Percentiles rank a stretch among this genome's conserved stretches.
Conservation (phyloP, 2,329 filamentous ascomycete species). For the Tolypocladium amazonense region DNA sequence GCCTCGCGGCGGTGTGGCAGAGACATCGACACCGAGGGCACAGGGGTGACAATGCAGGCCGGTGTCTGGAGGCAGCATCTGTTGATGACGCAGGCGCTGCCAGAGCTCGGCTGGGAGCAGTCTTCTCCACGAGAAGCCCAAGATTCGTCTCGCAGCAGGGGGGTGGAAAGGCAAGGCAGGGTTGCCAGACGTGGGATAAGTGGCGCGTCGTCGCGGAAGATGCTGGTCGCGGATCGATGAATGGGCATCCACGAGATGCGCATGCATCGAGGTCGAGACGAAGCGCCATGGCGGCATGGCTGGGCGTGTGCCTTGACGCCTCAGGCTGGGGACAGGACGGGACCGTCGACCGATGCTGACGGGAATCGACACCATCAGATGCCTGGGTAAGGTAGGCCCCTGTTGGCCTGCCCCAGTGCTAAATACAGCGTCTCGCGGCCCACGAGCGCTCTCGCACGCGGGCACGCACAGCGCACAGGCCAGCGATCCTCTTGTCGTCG, state of each 20-base stretch:
- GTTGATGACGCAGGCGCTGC: not conserved
- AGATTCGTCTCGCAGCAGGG: not conserved
- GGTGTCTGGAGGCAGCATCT: not conserved
- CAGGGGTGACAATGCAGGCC: not conserved
- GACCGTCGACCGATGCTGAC: not conserved
- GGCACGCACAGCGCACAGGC: not conserved
- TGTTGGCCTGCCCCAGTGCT: not conserved
- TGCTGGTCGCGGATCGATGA: not conserved
- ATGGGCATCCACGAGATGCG: not conserved
- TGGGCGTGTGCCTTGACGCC: not conserved
- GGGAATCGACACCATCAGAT: not conserved
- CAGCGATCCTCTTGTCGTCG: not conserved
- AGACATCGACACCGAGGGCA: not conserved
- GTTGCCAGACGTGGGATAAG: not conserved
- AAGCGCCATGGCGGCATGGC: not conserved
- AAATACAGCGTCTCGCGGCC: not conserved
- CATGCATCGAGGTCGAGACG: not conserved
- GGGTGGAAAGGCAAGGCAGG: too few species aligned
- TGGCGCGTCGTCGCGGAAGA: not conserved
- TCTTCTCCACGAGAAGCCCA: not conserved
- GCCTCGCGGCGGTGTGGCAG: not conserved
- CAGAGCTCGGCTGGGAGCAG: not conserved
- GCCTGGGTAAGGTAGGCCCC: not conserved
- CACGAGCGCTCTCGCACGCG: too few species aligned
- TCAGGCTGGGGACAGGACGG: not conserved